Conservation (phyloP, 208 protist species). For the Leishmania braziliensis region DNA sequence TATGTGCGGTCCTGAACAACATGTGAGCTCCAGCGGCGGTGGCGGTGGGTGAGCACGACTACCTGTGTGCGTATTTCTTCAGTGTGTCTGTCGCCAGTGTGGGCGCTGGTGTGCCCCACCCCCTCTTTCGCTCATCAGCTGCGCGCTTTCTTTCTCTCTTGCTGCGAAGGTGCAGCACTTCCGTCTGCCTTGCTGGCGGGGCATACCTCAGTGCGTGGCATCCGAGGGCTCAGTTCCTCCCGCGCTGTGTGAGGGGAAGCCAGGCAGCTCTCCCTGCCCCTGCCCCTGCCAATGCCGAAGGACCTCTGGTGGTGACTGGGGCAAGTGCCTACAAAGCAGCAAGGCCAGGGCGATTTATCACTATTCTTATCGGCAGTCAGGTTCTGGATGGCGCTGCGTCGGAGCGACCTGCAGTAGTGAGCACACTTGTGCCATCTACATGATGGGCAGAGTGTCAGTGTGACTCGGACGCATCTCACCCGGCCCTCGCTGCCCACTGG, state of each 20-base stretch:
- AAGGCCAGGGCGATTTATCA: neutral
- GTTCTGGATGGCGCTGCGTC: neutral
- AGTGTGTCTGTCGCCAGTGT: neutral
- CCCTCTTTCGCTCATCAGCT: neutral
- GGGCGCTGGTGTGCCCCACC: neutral
- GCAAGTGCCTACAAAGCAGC: neutral
- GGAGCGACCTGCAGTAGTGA: neutral
- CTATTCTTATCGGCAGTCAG: neutral
- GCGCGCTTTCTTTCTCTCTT: neutral
- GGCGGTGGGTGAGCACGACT: neutral
- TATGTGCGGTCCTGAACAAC: conserved; percentile 65
- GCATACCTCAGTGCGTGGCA: neutral
- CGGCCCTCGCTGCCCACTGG: neutral
- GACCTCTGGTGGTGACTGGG: neutral
- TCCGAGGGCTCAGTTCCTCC: neutral
- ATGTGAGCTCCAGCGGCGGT: conserved; percentile 31
- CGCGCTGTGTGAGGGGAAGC: neutral
- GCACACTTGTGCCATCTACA: neutral
- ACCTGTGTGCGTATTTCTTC: neutral
- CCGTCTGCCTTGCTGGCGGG: neutral
- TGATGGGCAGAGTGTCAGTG: neutral
- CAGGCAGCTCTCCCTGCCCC: neutral
- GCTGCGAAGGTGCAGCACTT: neutral
- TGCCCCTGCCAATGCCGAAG: neutral
- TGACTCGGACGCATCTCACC: neutral